phyloP scores from a whole-genome alignment of 192 early-diverging fungal species.

The Gigaspora rosea region DNA sequence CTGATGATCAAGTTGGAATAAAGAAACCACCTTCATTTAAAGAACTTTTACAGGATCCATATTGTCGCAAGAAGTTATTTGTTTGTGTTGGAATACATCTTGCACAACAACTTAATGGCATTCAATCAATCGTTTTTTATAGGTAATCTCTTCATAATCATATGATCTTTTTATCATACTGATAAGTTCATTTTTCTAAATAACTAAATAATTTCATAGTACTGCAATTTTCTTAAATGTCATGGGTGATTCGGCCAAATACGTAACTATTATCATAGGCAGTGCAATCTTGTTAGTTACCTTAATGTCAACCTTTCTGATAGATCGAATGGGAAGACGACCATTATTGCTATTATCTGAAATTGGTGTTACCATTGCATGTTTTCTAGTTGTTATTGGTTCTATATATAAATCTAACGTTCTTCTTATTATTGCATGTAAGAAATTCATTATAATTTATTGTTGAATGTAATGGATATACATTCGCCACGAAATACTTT shows the following conservation, averaged over 20 bases:
- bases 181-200: not conserved
- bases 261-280: constrained; percentile 61
- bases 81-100: constrained; percentile 68
- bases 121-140: constrained; percentile 87
- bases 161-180: not conserved
- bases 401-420: not conserved
- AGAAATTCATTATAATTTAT: not conserved
- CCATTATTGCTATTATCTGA: constrained; percentile 63
- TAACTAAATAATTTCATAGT: constrained; percentile 14
- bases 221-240: constrained; percentile 75
- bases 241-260: constrained; percentile 58
- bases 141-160: constrained; percentile 18
- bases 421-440: not conserved
- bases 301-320: constrained; percentile 56
- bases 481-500: not conserved
- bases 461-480: too few species aligned
- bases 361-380: constrained; percentile 63
- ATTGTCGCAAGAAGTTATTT: constrained; percentile 60
- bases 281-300: constrained; percentile 65
- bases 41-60: not conserved
- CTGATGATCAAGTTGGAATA: not conserved
- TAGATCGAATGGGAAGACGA: constrained; percentile 69
- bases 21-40: constrained; percentile 1
- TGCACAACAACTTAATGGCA: constrained; percentile 82
- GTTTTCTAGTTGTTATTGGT: not conserved